A percentile compares a stretch with the other conserved stretches of the same genome.
Evolutionary conservation across 257 asterid genomes (phyloP).

Genomic region (Solanum etuberosum): DNA sequence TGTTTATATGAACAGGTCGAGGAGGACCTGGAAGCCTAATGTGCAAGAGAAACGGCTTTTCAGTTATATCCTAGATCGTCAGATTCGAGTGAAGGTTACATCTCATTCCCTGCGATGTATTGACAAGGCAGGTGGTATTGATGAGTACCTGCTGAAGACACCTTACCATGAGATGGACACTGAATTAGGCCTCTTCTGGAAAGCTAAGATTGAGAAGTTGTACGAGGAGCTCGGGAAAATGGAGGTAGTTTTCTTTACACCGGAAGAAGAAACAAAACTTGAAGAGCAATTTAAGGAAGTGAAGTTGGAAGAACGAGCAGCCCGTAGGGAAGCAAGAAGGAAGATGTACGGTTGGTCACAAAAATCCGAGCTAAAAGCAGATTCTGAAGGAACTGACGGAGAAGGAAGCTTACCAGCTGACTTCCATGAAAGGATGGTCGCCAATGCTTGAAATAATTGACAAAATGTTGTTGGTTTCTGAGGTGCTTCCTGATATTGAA

Average conservation of each 20-base stretch:
- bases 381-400: slow-evolving; percentile 13
- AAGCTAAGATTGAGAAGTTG: slow-evolving; percentile 76
- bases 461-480: background rate
- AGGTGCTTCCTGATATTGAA: background rate
- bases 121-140: slow-evolving; percentile 95
- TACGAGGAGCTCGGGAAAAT: slow-evolving; percentile 78
- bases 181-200: slow-evolving; percentile 82
- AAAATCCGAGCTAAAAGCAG: slow-evolving; percentile 23
- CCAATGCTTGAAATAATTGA: slow-evolving; percentile 39
- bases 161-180: slow-evolving; percentile 87
- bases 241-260: slow-evolving; percentile 81
- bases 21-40: slow-evolving; percentile 83
- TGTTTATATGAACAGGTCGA: slow-evolving; percentile 35
- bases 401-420: slow-evolving; percentile 20
- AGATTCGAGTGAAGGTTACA: slow-evolving; percentile 67
- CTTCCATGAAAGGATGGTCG: slow-evolving; percentile 38
- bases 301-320: slow-evolving; percentile 41
- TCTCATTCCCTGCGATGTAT: slow-evolving; percentile 95
- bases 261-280: slow-evolving; percentile 58
- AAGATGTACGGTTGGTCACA: slow-evolving; percentile 50
- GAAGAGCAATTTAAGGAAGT: slow-evolving; percentile 47
- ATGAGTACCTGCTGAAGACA: slow-evolving; percentile 82
- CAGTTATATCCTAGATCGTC: slow-evolving; percentile 84
- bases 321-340: slow-evolving; percentile 64
- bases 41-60: slow-evolving; percentile 84